Conservation (phyloP, 805 yeast species). For the Ogataea paradorogensis region DNA sequence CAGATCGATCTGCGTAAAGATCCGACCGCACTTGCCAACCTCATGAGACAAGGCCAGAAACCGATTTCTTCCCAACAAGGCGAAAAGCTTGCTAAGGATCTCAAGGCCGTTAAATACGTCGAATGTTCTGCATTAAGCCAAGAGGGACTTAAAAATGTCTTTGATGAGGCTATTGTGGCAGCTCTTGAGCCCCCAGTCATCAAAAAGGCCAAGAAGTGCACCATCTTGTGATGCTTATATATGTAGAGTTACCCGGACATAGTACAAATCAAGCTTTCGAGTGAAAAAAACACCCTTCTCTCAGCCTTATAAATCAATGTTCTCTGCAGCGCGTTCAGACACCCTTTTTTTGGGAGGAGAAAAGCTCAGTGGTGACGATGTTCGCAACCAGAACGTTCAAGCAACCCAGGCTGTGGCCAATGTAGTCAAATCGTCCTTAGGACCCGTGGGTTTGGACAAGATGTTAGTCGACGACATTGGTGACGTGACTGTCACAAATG, state of each 20-base stretch:
- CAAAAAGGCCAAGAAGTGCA: conserved; percentile 77
- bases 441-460: conserved; percentile 98
- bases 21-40: conserved; percentile 82
- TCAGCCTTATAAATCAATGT: conserved; percentile 38
- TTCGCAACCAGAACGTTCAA: conserved; percentile 91
- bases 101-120: conserved; percentile 93
- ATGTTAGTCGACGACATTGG: conserved; percentile 99
- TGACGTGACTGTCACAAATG: conserved; percentile 97
- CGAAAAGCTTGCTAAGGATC: conserved; percentile 87
- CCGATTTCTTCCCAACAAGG: conserved; percentile 88
- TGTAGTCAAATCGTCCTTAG: conserved; percentile 86
- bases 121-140: conserved; percentile 98
- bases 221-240: conserved; percentile 54
- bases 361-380: conserved; percentile 92
- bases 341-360: conserved; percentile 95
- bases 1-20: conserved; percentile 94
- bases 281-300: conserved; percentile 1
- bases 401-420: conserved; percentile 89
- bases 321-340: conserved; percentile 80
- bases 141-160: conserved; percentile 94
- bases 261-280: background rate
- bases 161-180: conserved; percentile 97
- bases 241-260: conserved; percentile 11
- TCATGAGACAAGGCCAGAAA: conserved; percentile 83
- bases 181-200: conserved; percentile 96